Evolutionary conservation across 495 filamentous ascomycete species (phyloP).

Genomic region (Hypoxylon trugodes): DNA sequence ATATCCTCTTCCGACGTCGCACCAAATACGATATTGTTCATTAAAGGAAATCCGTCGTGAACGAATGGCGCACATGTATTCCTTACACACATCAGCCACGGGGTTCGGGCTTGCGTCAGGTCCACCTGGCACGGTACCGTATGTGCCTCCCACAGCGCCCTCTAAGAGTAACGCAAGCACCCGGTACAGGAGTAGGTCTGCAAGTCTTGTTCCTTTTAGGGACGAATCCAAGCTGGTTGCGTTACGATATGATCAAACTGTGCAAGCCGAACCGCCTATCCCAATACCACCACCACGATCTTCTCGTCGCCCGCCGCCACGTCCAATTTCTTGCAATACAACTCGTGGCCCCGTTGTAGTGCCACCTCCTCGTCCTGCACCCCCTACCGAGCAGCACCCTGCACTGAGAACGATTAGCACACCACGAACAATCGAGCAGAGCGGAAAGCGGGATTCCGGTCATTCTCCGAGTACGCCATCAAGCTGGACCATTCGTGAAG

Average conservation of each 20-base stretch:
- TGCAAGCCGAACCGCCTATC: constrained; percentile 63
- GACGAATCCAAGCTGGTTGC: constrained; percentile 59
- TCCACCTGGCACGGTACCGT: constrained; percentile 23
- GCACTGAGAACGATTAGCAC: constrained; percentile 51
- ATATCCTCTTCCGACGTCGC: constrained; percentile 4
- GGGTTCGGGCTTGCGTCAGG: constrained; percentile 38
- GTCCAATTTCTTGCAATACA: constrained; percentile 32
- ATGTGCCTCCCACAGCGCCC: constrained; percentile 44
- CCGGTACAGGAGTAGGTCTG: constrained; percentile 45
- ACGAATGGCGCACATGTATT: constrained; percentile 14
- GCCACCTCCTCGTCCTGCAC: constrained; percentile 50
- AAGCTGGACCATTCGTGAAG: constrained; percentile 54
- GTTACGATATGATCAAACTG: constrained; percentile 65
- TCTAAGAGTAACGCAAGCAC: constrained; percentile 46
- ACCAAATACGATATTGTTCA: constrained; percentile 20
- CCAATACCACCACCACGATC: constrained; percentile 56
- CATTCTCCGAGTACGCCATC: constrained; percentile 59
- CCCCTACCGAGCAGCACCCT: constrained; percentile 57
- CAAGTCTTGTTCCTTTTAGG: constrained; percentile 51
- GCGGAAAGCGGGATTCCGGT: constrained; percentile 62
- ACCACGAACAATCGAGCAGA: constrained; percentile 36
- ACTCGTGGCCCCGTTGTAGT: constrained; percentile 43
- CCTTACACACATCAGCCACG: constrained; percentile 26
- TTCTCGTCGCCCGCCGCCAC: constrained; percentile 41
- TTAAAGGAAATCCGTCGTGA: constrained; percentile 4